Conservation (phyloP, 108 stramenopile genomes). For the Nannochloropsis gaditana region DNA sequence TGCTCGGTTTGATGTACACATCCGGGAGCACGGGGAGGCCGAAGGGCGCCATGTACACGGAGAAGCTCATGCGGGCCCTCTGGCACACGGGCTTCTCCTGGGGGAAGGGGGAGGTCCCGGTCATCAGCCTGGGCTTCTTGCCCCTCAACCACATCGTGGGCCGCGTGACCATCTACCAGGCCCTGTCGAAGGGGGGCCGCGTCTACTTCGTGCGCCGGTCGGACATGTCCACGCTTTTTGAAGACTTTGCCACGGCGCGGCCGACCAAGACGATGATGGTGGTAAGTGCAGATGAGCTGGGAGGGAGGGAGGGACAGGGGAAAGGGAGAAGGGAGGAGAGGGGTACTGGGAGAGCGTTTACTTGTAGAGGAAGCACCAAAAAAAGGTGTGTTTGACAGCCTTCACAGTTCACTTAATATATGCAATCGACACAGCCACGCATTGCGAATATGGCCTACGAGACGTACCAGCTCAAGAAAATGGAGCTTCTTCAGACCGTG, state of each 20-base stretch:
- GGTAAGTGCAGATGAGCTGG: background rate
- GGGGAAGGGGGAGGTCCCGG: background rate
- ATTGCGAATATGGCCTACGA: background rate
- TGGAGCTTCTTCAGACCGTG: background rate
- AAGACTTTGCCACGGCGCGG: background rate
- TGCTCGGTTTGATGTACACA: background rate
- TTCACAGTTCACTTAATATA: no score
- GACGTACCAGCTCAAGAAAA: constrained; percentile 18
- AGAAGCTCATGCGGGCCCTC: background rate
- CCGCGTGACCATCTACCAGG: background rate
- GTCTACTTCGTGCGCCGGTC: background rate
- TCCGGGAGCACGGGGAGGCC: background rate
- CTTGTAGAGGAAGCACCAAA: no score
- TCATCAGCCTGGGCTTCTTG: background rate
- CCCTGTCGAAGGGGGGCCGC: background rate
- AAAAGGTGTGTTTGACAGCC: no score
- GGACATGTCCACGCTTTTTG: background rate
- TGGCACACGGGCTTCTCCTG: background rate
- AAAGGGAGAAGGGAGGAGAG: background rate
- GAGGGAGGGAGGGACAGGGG: background rate
- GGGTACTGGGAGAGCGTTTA: no score
- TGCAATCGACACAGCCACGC: background rate
- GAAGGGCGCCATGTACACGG: background rate
- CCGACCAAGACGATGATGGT: constrained; percentile 19
- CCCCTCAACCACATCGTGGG: background rate